Evolutionary conservation across 139 green algal genomes (phyloP).

Genomic region (Chlamydomonas incerta): DNA sequence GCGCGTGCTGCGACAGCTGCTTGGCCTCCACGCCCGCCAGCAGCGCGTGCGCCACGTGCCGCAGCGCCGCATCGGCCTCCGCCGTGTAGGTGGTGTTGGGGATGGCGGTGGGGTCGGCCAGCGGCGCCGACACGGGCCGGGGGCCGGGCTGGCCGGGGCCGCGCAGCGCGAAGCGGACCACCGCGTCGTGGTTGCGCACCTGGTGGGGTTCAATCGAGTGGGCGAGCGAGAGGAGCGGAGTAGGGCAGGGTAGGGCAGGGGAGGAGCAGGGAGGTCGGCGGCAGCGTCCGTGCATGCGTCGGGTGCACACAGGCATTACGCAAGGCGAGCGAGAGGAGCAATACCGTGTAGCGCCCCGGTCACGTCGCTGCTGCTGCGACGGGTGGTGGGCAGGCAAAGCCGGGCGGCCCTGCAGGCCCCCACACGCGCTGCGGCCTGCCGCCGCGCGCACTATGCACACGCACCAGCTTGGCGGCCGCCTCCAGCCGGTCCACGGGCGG

Average conservation of each 20-base stretch:
- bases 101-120: constrained; percentile 83
- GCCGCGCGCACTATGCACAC: no score
- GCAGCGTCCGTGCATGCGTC: no score
- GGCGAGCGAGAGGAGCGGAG: no score
- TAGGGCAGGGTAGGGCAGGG: no score
- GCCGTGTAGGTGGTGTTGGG: constrained; percentile 57
- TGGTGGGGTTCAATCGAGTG: neutral
- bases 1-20: constrained; percentile 61
- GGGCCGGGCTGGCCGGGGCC: constrained; percentile 74
- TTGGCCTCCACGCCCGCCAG: constrained; percentile 77
- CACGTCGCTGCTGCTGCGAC: no score
- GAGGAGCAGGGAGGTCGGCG: no score
- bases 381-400: no score
- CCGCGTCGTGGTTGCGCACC: constrained; percentile 76
- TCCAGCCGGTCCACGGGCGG: constrained; percentile 69
- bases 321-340: no score
- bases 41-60: constrained; percentile 87
- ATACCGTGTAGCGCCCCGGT: no score
- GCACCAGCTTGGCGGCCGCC: constrained; percentile 75
- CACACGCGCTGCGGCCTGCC: no score
- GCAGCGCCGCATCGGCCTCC: constrained; percentile 72
- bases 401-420: no score
- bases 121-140: constrained; percentile 77
- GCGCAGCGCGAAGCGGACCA: constrained; percentile 86
- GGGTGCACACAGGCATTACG: no score